Conservation (phyloP, 306 rosid genomes). For the Bauhinia variegata region DNA sequence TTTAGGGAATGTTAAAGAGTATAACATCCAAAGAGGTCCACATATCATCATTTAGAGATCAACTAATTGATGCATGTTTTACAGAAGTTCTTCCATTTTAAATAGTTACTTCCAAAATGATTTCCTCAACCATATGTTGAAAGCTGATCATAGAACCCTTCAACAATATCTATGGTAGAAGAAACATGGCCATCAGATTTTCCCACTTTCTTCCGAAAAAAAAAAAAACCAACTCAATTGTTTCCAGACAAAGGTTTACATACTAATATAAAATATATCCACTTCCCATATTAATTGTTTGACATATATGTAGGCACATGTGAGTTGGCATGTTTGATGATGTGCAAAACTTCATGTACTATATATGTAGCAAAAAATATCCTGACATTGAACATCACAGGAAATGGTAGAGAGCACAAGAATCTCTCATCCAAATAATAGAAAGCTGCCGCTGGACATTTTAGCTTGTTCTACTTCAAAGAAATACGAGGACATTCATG, state of each 20-base stretch:
- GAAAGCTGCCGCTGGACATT: neutral
- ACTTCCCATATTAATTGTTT: slow-evolving; percentile 28
- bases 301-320: slow-evolving; percentile 1
- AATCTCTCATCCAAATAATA: neutral
- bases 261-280: slow-evolving; percentile 1
- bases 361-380: neutral
- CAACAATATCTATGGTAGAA: slow-evolving; percentile 14
- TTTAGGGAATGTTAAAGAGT: neutral
- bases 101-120: too few relatives aligned
- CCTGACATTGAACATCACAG: neutral
- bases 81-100: too few relatives aligned
- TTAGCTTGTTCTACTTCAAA: neutral
- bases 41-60: neutral
- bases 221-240: neutral
- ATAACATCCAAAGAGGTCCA: neutral
- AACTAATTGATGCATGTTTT: too few relatives aligned
- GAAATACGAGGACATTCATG: slow-evolving; percentile 14
- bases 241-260: slow-evolving; percentile 9
- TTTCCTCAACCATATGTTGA: too few relatives aligned
- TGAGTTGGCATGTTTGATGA: neutral
- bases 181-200: neutral
- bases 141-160: neutral
- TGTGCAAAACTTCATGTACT: neutral
- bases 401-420: slow-evolving; percentile 5
- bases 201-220: neutral